Conservation (phyloP, 2,329 filamentous ascomycete species). For the Ophiostoma himal-ulmi region DNA sequence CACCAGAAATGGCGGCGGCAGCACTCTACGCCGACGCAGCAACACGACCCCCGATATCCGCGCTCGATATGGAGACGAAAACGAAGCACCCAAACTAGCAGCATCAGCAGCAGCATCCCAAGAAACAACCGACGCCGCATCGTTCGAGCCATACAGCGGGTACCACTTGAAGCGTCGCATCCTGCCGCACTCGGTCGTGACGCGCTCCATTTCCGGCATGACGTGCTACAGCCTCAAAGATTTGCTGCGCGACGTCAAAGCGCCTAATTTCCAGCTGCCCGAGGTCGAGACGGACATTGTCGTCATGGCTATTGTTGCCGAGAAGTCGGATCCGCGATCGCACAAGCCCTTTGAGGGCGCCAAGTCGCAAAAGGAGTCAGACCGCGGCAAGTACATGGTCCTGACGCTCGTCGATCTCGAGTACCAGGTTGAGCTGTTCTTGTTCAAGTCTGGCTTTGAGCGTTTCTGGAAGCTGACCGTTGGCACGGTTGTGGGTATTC, state of each 20-base stretch:
- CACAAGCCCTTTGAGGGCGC: conserved; percentile 44
- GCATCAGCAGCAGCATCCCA: background rate
- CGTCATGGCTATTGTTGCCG: conserved; percentile 78
- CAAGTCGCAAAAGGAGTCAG: conserved; percentile 33
- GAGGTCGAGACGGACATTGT: conserved; percentile 83
- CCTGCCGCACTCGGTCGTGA: conserved; percentile 73
- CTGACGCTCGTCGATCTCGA: conserved; percentile 80
- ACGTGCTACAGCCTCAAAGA: conserved; percentile 73
- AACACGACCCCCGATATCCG: conserved; percentile 38
- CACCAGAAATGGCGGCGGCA: background rate
- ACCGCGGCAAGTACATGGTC: conserved; percentile 85
- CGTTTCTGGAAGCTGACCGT: conserved; percentile 90
- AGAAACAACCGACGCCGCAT: conserved; percentile 30
- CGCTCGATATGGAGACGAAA: conserved; percentile 8
- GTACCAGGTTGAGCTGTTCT: conserved; percentile 84
- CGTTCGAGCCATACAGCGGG: conserved; percentile 81
- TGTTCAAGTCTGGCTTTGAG: conserved; percentile 86
- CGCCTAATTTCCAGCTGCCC: conserved; percentile 74
- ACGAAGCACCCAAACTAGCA: background rate
- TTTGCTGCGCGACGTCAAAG: conserved; percentile 72
- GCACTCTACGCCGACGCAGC: conserved; percentile 37
- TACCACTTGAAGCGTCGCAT: conserved; percentile 78
- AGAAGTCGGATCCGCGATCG: conserved; percentile 72
- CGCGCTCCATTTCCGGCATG: conserved; percentile 71
- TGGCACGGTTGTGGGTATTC: conserved; percentile 84